Evolutionary conservation across 768 basidiomycete genomes (phyloP).

Genomic region (Hemileccinum impolitum): DNA sequence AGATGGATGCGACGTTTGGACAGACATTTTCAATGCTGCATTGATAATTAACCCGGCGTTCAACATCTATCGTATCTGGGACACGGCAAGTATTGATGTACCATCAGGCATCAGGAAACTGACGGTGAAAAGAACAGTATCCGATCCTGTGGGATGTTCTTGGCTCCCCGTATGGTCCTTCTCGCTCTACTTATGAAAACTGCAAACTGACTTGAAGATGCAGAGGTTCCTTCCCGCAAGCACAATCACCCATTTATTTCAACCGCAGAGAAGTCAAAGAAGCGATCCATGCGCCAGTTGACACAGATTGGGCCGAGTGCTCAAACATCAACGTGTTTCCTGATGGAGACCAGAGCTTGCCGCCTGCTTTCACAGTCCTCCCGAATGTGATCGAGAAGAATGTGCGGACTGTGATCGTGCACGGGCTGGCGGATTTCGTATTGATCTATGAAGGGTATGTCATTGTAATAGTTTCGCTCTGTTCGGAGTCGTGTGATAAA

Average conservation of each 20-base stretch:
- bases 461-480: neutral
- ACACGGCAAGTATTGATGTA: constrained; percentile 42
- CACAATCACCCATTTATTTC: constrained; percentile 67
- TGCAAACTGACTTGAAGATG: neutral
- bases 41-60: constrained; percentile 69
- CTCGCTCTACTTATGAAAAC: neutral
- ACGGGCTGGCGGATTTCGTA: constrained; percentile 71
- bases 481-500: constrained; percentile 8
- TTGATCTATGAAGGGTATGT: constrained; percentile 70
- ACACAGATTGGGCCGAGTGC: constrained; percentile 66
- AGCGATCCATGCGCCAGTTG: constrained; percentile 66
- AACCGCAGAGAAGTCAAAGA: constrained; percentile 58
- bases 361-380: constrained; percentile 60
- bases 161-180: constrained; percentile 62
- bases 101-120: neutral
- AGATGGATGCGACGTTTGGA: constrained; percentile 65
- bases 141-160: constrained; percentile 78
- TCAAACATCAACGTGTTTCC: constrained; percentile 59
- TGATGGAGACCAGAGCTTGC: constrained; percentile 55
- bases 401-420: constrained; percentile 61
- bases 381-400: constrained; percentile 76
- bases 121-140: constrained; percentile 29
- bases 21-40: constrained; percentile 60
- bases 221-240: constrained; percentile 56
- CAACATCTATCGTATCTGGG: constrained; percentile 74